Evolutionary conservation across 768 basidiomycete genomes (phyloP), one percentile per base, ranked within the genome.

Genomic region (Tremella yokohamensis): DNA sequence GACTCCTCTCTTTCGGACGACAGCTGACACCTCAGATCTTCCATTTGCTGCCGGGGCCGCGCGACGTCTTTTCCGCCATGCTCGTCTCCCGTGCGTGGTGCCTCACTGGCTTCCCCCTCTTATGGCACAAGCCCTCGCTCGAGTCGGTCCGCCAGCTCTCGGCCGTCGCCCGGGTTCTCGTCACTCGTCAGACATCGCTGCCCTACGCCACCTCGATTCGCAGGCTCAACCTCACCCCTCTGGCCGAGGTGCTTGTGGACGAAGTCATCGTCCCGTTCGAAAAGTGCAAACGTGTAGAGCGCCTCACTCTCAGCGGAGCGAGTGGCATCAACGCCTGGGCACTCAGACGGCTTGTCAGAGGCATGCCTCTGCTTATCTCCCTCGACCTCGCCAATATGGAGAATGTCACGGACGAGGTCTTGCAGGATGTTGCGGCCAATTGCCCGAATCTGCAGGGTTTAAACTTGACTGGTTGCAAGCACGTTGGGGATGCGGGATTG

Each of bases 51-150:
- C 83, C 87, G 64, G 81, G 84, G 0, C 79, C 86, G 26, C 81
- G 82, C 58, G 89, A 94, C 76, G 82, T 97, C 48, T 83, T 87
- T 62, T 80, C 81, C 63, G 82, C 84, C 40, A 81, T 93, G 60
- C 84, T 87, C 56, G 92, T 97, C 24, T 91, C 86, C 18, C 85
- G 89, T 57, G 82, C 84, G 24, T 99, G 94, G 92, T 97, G 91
- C 81, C 87, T 93, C 73, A 96, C 91, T 77, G 85, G 90, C 26
- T 91, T 93, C 42, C 90, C 97, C 76, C 82, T 97, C 19, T 81
- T 98, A 20, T 99, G 93, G 93, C 87, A 91, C 76, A 87, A 89
- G 69, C 93, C 93, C 18, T 80, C 81, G 53, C 84, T 98, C 72
- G 79, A 84, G 22, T 84, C 83, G 57, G 80, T 84, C 56, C 78